phyloP scores from a whole-genome alignment of 805 yeast species.

The Wickerhamomyces alni region DNA sequence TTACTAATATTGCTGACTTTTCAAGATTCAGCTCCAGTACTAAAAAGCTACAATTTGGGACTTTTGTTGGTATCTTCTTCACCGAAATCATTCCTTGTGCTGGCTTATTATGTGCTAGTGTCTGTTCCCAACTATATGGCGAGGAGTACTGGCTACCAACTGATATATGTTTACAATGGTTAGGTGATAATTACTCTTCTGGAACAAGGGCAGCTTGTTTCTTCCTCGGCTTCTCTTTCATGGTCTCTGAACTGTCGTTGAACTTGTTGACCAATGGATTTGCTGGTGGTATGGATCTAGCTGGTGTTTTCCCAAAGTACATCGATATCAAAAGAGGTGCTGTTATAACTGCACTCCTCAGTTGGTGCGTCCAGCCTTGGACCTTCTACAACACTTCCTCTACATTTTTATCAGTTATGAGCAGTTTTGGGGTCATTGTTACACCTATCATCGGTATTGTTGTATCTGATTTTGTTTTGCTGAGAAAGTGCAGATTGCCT shows the following conservation, averaged over 20 bases:
- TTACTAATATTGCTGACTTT: slow-evolving; percentile 35
- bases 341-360: slow-evolving; percentile 25
- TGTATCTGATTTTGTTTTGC: slow-evolving; percentile 30
- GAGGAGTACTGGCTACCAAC: slow-evolving; percentile 33
- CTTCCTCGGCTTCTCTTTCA: slow-evolving; percentile 31
- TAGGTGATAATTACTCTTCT: slow-evolving; percentile 28
- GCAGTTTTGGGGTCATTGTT: slow-evolving; percentile 32
- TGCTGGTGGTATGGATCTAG: slow-evolving; percentile 26
- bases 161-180: slow-evolving; percentile 33
- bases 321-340: slow-evolving; percentile 27
- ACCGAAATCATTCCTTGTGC: slow-evolving; percentile 35
- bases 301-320: slow-evolving; percentile 17
- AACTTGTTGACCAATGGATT: slow-evolving; percentile 32
- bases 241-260: slow-evolving; percentile 29
- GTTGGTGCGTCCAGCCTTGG: slow-evolving; percentile 37
- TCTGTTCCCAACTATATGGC: slow-evolving; percentile 29
- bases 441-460: slow-evolving; percentile 31
- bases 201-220: slow-evolving; percentile 35
- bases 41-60: slow-evolving; percentile 25
- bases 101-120: slow-evolving; percentile 33
- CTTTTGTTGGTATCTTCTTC: slow-evolving; percentile 27
- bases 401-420: slow-evolving; percentile 30
- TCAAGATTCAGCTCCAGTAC: slow-evolving; percentile 30
- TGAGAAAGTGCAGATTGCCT: slow-evolving; percentile 26
- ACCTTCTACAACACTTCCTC: slow-evolving; percentile 31